Evolutionary conservation across 1,139 yeast species (phyloP), one percentile per base, ranked within the genome.

Genomic region (Suhomyces bolitotheri): DNA sequence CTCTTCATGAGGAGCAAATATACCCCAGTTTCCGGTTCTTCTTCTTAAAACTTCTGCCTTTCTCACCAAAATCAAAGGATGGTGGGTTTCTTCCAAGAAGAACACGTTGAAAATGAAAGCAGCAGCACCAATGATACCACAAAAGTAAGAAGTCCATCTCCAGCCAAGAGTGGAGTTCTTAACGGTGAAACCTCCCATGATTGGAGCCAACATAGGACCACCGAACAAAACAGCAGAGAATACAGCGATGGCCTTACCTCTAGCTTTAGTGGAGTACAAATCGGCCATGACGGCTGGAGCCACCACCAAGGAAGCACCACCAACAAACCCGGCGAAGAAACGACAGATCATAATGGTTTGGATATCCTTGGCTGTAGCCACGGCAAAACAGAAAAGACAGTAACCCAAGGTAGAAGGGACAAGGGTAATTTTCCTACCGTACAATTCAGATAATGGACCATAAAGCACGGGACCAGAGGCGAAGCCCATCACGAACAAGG

Each of bases 231-330:
- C 77, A 57, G 80, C 65, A 2, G 84, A 66, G 52, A 84, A 85
- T 16, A 80, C 43, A n/a, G 78, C 69, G 49, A 84, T 64, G 7
- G 89, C 88, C 23, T 71, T 73, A 46, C 95, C 95, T 57, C 96
- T 74, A 10, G 67, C 49, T 17, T 57, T 57, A 39, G 80, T 76
- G 43, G 72, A 73, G 53, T 77, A 85, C 66, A 85, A 68, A 54
- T 87, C 96, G 4, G 92, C 82, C 68, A 85, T 80, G 0, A 85
- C 75, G 20, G 94, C 95, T 16, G 94, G 95, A 7, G 84, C 89
- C 25, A 84, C 86, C 13, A 85, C 92, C 53, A 87, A 58, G 0
- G 94, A 85, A 7, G 92, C 86, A 12, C 92, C 86, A 42, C 94
- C 95, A 36, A 80, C 59, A 46, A 80, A 71, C 25, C 95, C 95